phyloP scores from a whole-genome alignment of 2,329 filamentous ascomycete species.

The Uncinocarpus reesii region DNA sequence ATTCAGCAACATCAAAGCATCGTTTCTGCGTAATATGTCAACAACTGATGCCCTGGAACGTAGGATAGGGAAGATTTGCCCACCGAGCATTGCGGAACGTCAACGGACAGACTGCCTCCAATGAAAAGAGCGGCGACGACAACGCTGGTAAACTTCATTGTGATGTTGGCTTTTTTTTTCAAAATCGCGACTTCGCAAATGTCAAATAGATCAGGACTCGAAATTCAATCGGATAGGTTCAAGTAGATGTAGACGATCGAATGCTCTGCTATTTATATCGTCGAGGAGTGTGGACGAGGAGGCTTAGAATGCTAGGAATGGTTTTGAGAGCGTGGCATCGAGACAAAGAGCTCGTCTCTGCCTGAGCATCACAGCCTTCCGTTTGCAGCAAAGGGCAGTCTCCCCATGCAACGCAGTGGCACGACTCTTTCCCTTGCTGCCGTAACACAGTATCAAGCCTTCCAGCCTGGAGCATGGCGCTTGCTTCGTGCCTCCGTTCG shows the following conservation, averaged over 20 bases:
- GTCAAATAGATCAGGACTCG: slow-evolving; percentile 1
- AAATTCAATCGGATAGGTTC: not conserved
- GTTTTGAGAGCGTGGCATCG: not conserved
- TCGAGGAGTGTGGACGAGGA: not conserved
- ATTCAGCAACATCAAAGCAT: slow-evolving; percentile 6
- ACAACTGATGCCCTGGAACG: not conserved
- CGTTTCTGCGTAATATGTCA: slow-evolving; percentile 2
- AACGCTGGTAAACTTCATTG: slow-evolving; percentile 2
- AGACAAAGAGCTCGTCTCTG: not conserved
- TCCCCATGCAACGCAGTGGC: not conserved
- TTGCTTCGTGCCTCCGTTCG: not conserved
- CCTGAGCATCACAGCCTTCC: not conserved
- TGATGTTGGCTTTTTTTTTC: not conserved
- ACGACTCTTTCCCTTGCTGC: not conserved
- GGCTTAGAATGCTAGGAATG: not conserved
- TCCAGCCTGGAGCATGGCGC: not conserved
- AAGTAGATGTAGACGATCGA: not conserved
- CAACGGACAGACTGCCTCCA: not conserved
- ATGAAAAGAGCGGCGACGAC: not conserved
- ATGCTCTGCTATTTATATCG: slow-evolving; percentile 1
- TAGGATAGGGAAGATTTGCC: not conserved
- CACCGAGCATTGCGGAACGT: slow-evolving; percentile 2
- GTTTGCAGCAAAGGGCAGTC: not conserved
- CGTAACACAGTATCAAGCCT: not conserved
- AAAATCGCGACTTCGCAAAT: not conserved